Evolutionary conservation across 805 yeast genomes (phyloP).

Genomic region (Kodamaea neixiangensis): DNA sequence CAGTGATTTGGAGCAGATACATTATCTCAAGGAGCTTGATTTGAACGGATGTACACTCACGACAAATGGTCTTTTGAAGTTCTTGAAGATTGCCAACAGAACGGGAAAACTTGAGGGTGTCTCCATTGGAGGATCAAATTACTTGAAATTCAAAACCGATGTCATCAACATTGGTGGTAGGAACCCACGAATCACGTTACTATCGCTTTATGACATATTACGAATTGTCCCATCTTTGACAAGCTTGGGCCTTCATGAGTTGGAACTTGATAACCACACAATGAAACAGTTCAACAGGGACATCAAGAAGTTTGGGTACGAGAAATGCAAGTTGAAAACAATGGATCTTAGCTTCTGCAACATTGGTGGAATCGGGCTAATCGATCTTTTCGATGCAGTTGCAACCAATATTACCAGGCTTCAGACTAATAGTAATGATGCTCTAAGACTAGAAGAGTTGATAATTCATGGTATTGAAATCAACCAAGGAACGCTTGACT

Average conservation of each 20-base stretch:
- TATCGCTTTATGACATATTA: conserved; percentile 21
- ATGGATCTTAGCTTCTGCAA: conserved; percentile 41
- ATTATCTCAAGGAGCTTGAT: conserved; percentile 30
- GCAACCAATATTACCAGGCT: conserved; percentile 4
- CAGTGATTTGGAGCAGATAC: conserved; percentile 26
- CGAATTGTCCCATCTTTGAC: conserved; percentile 21
- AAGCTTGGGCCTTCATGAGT: conserved; percentile 31
- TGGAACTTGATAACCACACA: conserved; percentile 38
- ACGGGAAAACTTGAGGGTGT: conserved; percentile 3
- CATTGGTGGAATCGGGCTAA: conserved; percentile 42
- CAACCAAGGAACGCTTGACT: conserved; percentile 27
- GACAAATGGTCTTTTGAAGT: conserved; percentile 14
- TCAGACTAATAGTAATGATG: neutral
- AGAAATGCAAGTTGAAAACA: conserved; percentile 19
- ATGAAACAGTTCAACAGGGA: conserved; percentile 32
- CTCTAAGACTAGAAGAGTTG: conserved; percentile 22
- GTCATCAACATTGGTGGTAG: conserved; percentile 8
- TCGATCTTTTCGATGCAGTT: conserved; percentile 26
- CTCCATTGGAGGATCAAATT: conserved; percentile 15
- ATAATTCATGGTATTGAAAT: conserved; percentile 37
- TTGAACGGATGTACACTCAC: conserved; percentile 19
- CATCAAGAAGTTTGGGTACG: conserved; percentile 19
- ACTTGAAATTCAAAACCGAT: conserved; percentile 17
- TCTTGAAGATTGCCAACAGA: conserved; percentile 12
- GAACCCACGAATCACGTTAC: neutral